Evolutionary conservation across 2,329 filamentous ascomycete genomes (phyloP).

Genomic region (Bipolaris victoriae): DNA sequence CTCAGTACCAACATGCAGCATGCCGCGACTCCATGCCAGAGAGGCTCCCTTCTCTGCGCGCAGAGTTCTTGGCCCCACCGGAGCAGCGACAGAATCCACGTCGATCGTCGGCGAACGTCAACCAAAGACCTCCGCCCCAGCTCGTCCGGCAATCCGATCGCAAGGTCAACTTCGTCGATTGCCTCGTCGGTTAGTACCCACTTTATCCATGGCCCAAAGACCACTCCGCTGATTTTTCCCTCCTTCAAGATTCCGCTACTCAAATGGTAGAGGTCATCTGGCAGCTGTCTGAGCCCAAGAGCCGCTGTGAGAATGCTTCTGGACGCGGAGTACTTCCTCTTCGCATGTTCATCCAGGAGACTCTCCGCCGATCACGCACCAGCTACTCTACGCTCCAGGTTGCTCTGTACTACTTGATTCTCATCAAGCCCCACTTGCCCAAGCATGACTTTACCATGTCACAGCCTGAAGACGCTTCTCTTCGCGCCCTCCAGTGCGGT

Average conservation of each 20-base stretch:
- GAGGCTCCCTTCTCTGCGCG: constrained; percentile 43
- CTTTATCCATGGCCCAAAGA: constrained; percentile 43
- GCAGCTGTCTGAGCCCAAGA: constrained; percentile 84
- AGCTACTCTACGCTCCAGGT: constrained; percentile 98
- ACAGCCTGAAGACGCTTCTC: constrained; percentile 74
- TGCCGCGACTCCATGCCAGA: constrained; percentile 41
- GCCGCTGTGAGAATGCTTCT: constrained; percentile 69
- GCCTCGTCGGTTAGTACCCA: constrained; percentile 85
- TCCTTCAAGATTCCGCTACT: constrained; percentile 82
- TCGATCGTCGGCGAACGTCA: constrained; percentile 61
- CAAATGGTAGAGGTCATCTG: constrained; percentile 98
- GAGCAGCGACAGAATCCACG: constrained; percentile 69
- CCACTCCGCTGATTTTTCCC: constrained; percentile 35
- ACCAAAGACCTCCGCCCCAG: constrained; percentile 70
- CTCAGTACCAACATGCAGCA: constrained; percentile 49
- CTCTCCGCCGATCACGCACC: constrained; percentile 88
- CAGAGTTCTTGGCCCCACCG: constrained; percentile 58
- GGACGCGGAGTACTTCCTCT: constrained; percentile 84
- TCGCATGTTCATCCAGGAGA: constrained; percentile 97
- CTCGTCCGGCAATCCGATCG: constrained; percentile 87
- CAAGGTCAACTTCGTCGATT: constrained; percentile 94
- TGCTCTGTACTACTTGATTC: constrained; percentile 91
- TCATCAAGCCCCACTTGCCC: constrained; percentile 90
- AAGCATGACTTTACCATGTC: constrained; percentile 85
- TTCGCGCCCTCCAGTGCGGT: constrained; percentile 88